Conservation (phyloP, 805 yeast genomes). For the Sugiyamaella mastotermitis region DNA sequence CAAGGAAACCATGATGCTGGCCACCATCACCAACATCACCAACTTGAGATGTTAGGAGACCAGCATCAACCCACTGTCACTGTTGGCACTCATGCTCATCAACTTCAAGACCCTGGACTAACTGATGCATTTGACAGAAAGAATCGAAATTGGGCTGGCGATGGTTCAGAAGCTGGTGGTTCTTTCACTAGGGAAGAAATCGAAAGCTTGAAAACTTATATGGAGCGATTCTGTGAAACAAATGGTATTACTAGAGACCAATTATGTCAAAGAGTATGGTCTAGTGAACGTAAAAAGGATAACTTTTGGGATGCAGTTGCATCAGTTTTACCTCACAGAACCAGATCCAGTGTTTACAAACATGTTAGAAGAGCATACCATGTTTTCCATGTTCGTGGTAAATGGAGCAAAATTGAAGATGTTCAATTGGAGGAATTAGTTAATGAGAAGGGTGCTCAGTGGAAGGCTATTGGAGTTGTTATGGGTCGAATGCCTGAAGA, state of each 20-base stretch:
- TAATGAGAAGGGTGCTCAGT: conserved; percentile 66
- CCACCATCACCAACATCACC: conserved; percentile 1
- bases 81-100: too few species aligned
- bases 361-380: conserved; percentile 90
- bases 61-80: too few species aligned
- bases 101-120: not conserved
- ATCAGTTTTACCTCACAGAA: conserved; percentile 73
- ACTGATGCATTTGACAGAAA: not conserved
- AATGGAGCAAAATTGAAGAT: conserved; percentile 85
- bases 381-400: conserved; percentile 79
- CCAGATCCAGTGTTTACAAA: conserved; percentile 85
- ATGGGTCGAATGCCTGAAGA: conserved; percentile 97
- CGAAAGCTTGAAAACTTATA: conserved; percentile 64
- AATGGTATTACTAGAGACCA: conserved; percentile 58
- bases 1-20: not conserved
- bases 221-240: conserved; percentile 60
- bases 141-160: too few species aligned
- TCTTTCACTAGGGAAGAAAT: conserved; percentile 60
- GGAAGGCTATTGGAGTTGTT: conserved; percentile 77
- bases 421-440: conserved; percentile 56
- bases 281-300: conserved; percentile 77
- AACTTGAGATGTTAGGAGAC: not conserved
- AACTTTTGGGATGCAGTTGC: conserved; percentile 84
- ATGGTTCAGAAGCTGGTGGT: conserved; percentile 30
- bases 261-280: conserved; percentile 82